phyloP scores from a whole-genome alignment of 306 rosid genomes.

The Dalbergia oliveri region DNA sequence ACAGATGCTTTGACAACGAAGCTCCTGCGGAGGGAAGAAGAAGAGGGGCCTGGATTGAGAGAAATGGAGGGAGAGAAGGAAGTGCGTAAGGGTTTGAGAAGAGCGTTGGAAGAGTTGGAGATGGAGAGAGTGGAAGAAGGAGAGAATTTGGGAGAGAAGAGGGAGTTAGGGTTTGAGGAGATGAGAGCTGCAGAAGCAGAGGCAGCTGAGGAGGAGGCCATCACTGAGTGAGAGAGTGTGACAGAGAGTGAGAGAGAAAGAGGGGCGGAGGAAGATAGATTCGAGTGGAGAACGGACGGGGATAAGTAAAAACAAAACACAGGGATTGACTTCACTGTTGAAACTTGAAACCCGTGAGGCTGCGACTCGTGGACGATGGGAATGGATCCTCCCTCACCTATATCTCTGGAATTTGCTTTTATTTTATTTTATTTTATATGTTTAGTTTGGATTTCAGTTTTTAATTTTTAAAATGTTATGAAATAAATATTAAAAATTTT shows the following conservation, averaged over 20 bases:
- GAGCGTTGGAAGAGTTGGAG: conserved; percentile 64
- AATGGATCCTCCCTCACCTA: no score
- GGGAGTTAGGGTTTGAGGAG: conserved; percentile 62
- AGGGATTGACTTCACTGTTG: neutral
- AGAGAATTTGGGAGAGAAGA: conserved; percentile 57
- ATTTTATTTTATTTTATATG: no score
- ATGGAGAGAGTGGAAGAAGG: conserved; percentile 51
- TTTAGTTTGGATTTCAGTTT: no score
- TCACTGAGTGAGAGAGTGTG: neutral
- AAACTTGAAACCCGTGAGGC: neutral
- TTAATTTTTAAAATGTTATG: no score
- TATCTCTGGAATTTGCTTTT: no score
- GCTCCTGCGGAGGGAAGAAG: conserved; percentile 46
- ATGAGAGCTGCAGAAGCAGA: conserved; percentile 66
- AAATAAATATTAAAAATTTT: no score
- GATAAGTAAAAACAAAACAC: neutral
- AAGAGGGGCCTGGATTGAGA: conserved; percentile 48
- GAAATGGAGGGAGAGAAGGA: conserved; percentile 47
- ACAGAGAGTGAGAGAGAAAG: neutral
- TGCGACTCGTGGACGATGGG: no score
- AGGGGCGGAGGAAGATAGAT: neutral
- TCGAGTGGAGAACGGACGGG: neutral
- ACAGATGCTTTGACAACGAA: conserved; percentile 76
- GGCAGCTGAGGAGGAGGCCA: conserved; percentile 54
- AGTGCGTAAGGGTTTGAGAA: conserved; percentile 58